A percentile compares a stretch with the other conserved stretches of the same genome.
Conservation (phyloP, 495 filamentous ascomycete genomes). For the Tetracladium setigerum region DNA sequence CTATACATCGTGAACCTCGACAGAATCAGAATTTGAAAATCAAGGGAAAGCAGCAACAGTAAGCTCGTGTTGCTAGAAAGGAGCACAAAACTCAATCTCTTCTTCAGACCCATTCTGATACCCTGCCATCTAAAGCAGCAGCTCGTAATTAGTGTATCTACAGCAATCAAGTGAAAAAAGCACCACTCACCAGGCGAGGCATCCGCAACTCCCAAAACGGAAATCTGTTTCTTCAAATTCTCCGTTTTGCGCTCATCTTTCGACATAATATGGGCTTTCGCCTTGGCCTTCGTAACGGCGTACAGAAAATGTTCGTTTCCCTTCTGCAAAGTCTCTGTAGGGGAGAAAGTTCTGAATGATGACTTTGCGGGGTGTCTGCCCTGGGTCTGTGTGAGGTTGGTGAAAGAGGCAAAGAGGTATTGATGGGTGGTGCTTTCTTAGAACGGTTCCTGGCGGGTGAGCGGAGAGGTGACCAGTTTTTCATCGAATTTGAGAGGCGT, state of each 20-base stretch:
- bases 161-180: not conserved
- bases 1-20: too few species aligned
- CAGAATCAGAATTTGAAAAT: too few species aligned
- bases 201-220: slow-evolving; percentile 11
- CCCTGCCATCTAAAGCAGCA: slow-evolving; percentile 2
- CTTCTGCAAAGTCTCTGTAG: not conserved
- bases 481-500: too few species aligned
- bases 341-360: not conserved
- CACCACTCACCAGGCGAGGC: slow-evolving; percentile 6
- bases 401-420: too few species aligned
- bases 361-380: not conserved
- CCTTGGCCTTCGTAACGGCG: slow-evolving; percentile 2
- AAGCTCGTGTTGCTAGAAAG: too few species aligned
- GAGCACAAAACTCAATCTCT: not conserved
- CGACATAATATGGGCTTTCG: not conserved
- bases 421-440: too few species aligned
- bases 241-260: slow-evolving; percentile 7
- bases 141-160: not conserved
- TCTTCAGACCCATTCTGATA: slow-evolving; percentile 7
- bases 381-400: too few species aligned
- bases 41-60: too few species aligned
- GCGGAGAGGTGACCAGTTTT: too few species aligned
- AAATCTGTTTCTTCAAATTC: slow-evolving; percentile 15
- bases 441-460: too few species aligned
- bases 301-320: slow-evolving; percentile 2